Evolutionary conservation across 2,329 filamentous ascomycete species (phyloP), one percentile per base, ranked within the genome.

Genomic region (Epicoccum nigrum): DNA sequence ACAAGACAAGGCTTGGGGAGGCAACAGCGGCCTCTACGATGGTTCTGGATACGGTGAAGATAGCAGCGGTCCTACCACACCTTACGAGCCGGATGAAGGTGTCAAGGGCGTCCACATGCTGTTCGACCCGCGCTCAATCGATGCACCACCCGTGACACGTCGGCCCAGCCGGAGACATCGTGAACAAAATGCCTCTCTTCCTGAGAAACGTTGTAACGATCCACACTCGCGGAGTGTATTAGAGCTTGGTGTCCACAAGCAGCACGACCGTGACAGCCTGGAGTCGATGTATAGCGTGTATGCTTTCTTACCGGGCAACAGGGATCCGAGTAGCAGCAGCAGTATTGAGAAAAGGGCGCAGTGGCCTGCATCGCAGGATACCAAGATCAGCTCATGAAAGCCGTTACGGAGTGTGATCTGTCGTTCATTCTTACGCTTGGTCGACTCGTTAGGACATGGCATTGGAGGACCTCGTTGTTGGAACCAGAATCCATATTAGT

Each of bases 41-140:
- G 64, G 64, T 6, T 57, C 58, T 25, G 64, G 63, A 20, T 70
- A 67, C 32, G 65, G 60, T 5, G 46, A 54, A 12, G 55, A 56
- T 20, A 41, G 44, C 19, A 37, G 27, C 13, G 23, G 32, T 8
- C 28, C 28, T n/a, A n/a, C 32, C 19, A 52, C 49, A 21, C 43
- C 43, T 15, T 12, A 13, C 13, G 44, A 52, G 33, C 33, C 43
- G 15, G 33, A 47, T 25, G 49, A 52, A 32, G 44, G 38, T 21
- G 47, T 17, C n/a, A 32, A 33, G 5, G 30, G 20, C 15, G 17
- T 31, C 12, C 21, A 28, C 13, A 20, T 38, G 17, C 23, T 17
- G 31, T 16, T n/a, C 23, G 7, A 9, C 6, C 31, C 31, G 23
- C 23, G 7, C 30, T 11, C 17, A 7, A n/a, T 31, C 7, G 17